Evolutionary conservation across 2,329 filamentous ascomycete species (phyloP), one percentile per base, ranked within the genome.

Genomic region (Lanzia echinophila): DNA sequence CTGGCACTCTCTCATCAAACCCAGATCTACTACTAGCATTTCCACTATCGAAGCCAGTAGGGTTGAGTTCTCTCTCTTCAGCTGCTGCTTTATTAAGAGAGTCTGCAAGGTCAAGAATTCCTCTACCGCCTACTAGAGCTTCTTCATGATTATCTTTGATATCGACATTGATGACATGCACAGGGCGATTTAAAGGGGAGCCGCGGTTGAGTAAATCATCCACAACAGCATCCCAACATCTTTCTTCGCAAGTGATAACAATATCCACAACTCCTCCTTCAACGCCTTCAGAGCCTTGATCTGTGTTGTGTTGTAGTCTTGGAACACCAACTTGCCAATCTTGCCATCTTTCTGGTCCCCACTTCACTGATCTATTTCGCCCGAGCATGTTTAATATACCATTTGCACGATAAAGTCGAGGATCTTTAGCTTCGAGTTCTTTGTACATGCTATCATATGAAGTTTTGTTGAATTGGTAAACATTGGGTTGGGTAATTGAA

Each of bases 91-190:
- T 79, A 67, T 97, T 97, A 56, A 99, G 73, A 32, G 83, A 83
- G 65, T 92, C 82, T 1, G 94, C 94, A 34, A 99, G 77, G 66
- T 99, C 94, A 36, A 97, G 77, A 56, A 99, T 99, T 43, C 89
- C 94, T 62, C 86, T 83, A 1, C 94, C 94, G 10, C 94, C 94
- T 2, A 96, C 81, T 20, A 92, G 78, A 0, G 94, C 94, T 71
- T 99, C 94, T 69, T 99, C 92, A 67, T 97, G 94, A 67, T 97
- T 99, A 72, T 99, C 94, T 70, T 88, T 92, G 67, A 99, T 99
- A 69, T 99, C 94, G 52, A 99, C 87, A 65, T 99, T 99, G 76
- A 99, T 95, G 54, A 99, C 89, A 68, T 99, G 94, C 0, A 99
- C 94, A 0, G 94, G 91, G 2, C 90, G 78, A 70, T 99, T 99